Percentiles rank a stretch among this genome's conserved stretches.
phyloP scores from a whole-genome alignment of 2,329 filamentous ascomycete genomes.

The Chaetothyriales sp. region DNA sequence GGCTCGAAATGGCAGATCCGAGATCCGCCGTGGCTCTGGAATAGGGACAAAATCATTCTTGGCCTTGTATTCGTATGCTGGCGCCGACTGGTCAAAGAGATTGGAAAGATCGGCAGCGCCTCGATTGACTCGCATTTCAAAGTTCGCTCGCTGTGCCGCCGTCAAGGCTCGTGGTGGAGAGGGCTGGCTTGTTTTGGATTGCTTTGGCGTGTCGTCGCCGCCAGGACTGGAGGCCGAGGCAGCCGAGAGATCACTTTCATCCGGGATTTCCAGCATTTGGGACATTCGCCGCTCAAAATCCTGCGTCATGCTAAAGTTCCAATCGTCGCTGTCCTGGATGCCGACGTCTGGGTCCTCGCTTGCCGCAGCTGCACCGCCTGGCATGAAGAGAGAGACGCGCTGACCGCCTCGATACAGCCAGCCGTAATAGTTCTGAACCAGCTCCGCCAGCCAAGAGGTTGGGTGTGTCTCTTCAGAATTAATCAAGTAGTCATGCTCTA shows the following conservation, averaged over 20 bases:
- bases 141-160: slow-evolving; percentile 35
- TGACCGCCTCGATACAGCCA: slow-evolving; percentile 36
- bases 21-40: slow-evolving; percentile 30
- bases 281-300: slow-evolving; percentile 41
- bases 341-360: slow-evolving; percentile 27
- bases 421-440: slow-evolving; percentile 34
- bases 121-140: slow-evolving; percentile 42
- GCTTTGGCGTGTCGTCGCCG: slow-evolving; percentile 25
- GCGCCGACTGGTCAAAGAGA: slow-evolving; percentile 40
- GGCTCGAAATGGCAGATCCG: slow-evolving; percentile 38
- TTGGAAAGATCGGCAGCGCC: slow-evolving; percentile 42
- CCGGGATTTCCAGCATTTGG: slow-evolving; percentile 23
- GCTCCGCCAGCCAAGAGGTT: slow-evolving; percentile 28
- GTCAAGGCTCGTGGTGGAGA: slow-evolving; percentile 23
- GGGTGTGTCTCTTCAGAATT: slow-evolving; percentile 30
- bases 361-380: slow-evolving; percentile 41
- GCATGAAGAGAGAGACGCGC: slow-evolving; percentile 43
- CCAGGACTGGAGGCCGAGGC: slow-evolving; percentile 28
- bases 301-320: slow-evolving; percentile 51
- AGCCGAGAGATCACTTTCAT: slow-evolving; percentile 21
- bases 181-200: slow-evolving; percentile 7
- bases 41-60: slow-evolving; percentile 35
- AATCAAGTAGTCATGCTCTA: slow-evolving; percentile 32
- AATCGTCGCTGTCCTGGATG: slow-evolving; percentile 37
- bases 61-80: slow-evolving; percentile 44